Base-by-base conservation (phyloP, 805 yeast species). In the Wickerhamomyces mucosus region DNA sequence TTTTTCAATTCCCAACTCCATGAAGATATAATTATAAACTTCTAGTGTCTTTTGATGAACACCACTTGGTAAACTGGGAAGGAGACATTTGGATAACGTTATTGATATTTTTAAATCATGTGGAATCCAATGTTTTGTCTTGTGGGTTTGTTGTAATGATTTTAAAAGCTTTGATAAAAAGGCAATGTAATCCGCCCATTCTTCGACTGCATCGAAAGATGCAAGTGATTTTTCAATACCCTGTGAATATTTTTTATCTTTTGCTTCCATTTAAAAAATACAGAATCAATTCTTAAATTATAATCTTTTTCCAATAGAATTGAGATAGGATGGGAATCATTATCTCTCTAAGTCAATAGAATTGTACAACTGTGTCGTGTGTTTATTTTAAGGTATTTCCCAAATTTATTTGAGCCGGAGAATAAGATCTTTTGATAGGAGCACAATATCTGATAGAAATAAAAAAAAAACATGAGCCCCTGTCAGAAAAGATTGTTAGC, bases 121-220 rank as follows among this genome's bases (percentile, higher is more conserved):
- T 0, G 96, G 97, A 10, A 89, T 64, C 69, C 74, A 72, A 37
- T 71, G 63, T 27, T 56, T 35, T 29, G 57, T 41, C 42, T 51
- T 41, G 45, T 66, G 56, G 38, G 59, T 25, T 53, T 66, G 56
- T 36, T 69, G 72, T 25, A 88, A 55, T 0, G 94, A 77, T 51
- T 85, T 83, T 36, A 76, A 75, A 6, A 94, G 66, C 37, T 81
- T 74, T 3, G 89, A 76, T 27, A 94, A 62, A 51, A 84, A 88
- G 15, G 96, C 79, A 35, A 92, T 92, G 53, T 89, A 86, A 52
- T 92, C 98, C 11, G 98, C 97, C 99, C 99, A 92, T 60, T 92
- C 98, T 20, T 76, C 81, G 2, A 86, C 79, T 2, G 81, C 59
- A 32, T 84, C 95, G 59, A 89, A 89, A 14, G 72, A 64, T 6